Percentiles rank a stretch among this genome's conserved stretches.
These are phyloP conservation scores for Dictyostelium purpureum DNA, from an alignment of 78 protist genomes.

Conservation along the genomic window DNA sequence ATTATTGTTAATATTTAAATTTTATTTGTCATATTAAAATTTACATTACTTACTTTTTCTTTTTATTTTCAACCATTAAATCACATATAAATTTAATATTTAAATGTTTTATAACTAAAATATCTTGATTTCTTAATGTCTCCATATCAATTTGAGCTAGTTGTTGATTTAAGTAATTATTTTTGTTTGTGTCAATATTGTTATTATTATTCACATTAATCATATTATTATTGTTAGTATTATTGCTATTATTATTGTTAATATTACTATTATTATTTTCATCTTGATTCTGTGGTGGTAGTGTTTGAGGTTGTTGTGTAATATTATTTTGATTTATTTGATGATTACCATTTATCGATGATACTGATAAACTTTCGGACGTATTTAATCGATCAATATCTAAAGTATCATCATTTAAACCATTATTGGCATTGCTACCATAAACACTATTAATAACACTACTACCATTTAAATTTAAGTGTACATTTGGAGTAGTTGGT, in stretches of 20 bases:
- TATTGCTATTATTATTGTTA: neutral
- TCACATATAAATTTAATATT: slow-evolving; percentile 65
- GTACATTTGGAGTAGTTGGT: neutral
- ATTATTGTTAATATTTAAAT: neutral
- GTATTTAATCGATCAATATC: slow-evolving; percentile 1
- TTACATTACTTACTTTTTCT: slow-evolving; percentile 47
- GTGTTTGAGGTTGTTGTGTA: neutral
- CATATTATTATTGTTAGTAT: neutral
- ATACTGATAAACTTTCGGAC: neutral
- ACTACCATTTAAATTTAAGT: neutral
- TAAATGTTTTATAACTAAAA: slow-evolving; percentile 52
- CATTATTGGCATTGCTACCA: neutral
- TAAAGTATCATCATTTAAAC: neutral
- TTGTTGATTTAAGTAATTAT: neutral
- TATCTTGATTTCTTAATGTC: slow-evolving; percentile 59
- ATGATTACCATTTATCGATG: neutral
- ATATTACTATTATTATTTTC: neutral
- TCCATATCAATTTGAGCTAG: slow-evolving; percentile 38
- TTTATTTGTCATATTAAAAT: neutral
- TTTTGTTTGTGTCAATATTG: neutral
- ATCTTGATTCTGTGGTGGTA: no score
- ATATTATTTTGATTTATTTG: neutral
- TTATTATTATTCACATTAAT: neutral
- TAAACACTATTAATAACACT: neutral
- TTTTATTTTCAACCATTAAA: slow-evolving; percentile 79